phyloP scores from a whole-genome alignment of 2,329 filamentous ascomycete genomes.

The Penicillium sp. region DNA sequence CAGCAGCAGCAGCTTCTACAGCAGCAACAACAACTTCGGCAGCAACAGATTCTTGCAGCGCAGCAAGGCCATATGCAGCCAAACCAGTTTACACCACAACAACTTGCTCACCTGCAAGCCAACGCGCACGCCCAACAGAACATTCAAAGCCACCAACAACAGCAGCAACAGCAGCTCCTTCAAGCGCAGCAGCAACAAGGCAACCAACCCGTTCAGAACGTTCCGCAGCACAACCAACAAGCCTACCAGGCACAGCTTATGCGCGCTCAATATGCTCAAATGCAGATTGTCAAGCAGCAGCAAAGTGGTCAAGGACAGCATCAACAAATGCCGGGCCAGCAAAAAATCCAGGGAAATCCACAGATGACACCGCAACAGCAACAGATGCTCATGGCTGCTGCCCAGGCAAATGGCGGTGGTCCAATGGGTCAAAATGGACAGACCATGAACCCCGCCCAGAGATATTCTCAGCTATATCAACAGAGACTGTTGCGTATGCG shows the following conservation, averaged over 20 bases:
- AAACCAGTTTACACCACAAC: conserved; percentile 42
- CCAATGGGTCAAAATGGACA: conserved; percentile 36
- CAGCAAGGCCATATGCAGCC: conserved; percentile 39
- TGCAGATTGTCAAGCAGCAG: conserved; percentile 40
- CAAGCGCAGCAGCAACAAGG: conserved; percentile 27
- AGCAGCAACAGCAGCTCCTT: conserved; percentile 36
- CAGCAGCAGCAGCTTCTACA: conserved; percentile 41
- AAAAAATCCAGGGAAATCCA: conserved; percentile 33
- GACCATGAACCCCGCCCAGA: conserved; percentile 29
- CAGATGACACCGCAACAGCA: conserved; percentile 40
- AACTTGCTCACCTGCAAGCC: conserved; percentile 45
- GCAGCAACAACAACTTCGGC: conserved; percentile 40
- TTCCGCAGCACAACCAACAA: conserved; percentile 31
- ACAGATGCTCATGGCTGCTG: conserved; percentile 41
- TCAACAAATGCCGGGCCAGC: conserved; percentile 29
- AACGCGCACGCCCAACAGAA: conserved; percentile 50
- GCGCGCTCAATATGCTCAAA: conserved; percentile 40
- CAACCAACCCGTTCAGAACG: conserved; percentile 21
- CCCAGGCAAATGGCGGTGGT: conserved; percentile 41
- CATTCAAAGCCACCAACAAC: conserved; percentile 43
- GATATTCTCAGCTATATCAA: conserved; percentile 40
- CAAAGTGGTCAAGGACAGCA: conserved; percentile 22
- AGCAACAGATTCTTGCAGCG: conserved; percentile 40
- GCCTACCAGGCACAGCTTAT: conserved; percentile 41
- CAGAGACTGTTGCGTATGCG: conserved; percentile 37